phyloP scores from a whole-genome alignment of 257 asterid species.

The Nicotiana attenuata region DNA sequence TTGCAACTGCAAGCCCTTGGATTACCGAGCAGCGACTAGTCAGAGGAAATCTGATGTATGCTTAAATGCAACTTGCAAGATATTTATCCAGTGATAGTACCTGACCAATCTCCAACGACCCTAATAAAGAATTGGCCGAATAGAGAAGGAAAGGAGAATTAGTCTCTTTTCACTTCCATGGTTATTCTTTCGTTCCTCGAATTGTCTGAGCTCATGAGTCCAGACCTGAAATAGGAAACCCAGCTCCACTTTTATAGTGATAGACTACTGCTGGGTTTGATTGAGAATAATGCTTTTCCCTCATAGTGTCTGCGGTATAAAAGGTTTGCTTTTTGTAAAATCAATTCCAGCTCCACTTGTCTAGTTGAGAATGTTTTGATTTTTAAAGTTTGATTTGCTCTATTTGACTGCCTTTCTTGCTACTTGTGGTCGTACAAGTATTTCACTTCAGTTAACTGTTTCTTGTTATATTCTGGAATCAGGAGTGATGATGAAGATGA shows the following conservation, averaged over 20 bases:
- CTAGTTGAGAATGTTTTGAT: neutral
- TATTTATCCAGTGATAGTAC: neutral
- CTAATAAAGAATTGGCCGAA: neutral
- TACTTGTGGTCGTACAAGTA: neutral
- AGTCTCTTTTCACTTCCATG: neutral
- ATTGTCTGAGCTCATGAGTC: neutral
- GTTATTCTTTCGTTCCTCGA: neutral
- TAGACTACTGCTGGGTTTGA: neutral
- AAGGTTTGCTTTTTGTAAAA: neutral
- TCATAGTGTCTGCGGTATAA: neutral
- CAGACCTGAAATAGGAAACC: neutral
- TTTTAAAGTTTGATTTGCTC: neutral
- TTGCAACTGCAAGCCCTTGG: neutral
- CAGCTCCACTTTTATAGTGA: neutral
- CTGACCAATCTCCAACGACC: conserved; percentile 2
- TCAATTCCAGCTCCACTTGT: neutral
- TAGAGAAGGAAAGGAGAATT: neutral
- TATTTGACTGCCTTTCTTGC: conserved; percentile 2
- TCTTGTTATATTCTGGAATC: conserved; percentile 20
- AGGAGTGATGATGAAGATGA: conserved; percentile 84
- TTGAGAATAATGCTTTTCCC: neutral
- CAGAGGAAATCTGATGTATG: neutral
- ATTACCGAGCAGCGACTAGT: neutral
- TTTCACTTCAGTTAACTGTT: conserved; percentile 6
- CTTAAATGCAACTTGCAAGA: neutral